Evolutionary conservation across 108 stramenopile species (phyloP).

Genomic region (Craspedostauros australis): DNA sequence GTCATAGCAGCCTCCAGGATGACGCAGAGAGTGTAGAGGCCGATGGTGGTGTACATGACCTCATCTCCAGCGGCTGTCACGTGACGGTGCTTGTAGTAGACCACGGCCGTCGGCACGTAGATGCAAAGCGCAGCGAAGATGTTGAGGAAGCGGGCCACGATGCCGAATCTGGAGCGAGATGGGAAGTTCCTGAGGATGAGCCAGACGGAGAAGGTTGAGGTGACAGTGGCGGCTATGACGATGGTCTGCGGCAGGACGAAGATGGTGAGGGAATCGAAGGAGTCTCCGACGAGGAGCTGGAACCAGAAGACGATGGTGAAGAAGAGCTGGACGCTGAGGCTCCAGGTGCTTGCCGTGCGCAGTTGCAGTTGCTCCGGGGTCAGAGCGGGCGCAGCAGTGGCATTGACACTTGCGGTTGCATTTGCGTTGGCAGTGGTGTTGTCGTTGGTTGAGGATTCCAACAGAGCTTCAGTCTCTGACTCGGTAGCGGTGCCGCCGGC

Average conservation of each 20-base stretch:
- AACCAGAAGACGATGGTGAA: too few species aligned
- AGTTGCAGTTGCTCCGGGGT: too few species aligned
- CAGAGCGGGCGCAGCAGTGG: too few species aligned
- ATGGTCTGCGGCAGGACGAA: neutral
- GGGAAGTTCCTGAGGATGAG: neutral
- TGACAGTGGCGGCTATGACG: neutral
- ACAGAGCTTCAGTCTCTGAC: too few species aligned
- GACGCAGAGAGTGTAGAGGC: slow-evolving; percentile 26
- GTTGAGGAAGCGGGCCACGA: slow-evolving; percentile 34
- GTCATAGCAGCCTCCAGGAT: slow-evolving; percentile 8
- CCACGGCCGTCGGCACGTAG: slow-evolving; percentile 3
- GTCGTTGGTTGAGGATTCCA: too few species aligned
- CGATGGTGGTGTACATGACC: slow-evolving; percentile 24
- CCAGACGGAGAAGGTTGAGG: neutral
- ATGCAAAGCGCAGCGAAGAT: slow-evolving; percentile 10
- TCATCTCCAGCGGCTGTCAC: slow-evolving; percentile 11
- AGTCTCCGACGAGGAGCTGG: too few species aligned
- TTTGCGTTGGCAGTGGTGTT: too few species aligned
- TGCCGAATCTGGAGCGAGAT: slow-evolving; percentile 35
- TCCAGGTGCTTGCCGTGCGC: too few species aligned
- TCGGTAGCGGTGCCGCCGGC: too few species aligned
- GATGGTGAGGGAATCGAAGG: too few species aligned
- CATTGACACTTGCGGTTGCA: too few species aligned
- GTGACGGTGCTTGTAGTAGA: slow-evolving; percentile 3
- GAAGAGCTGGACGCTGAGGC: too few species aligned